Evolutionary conservation across 805 yeast genomes (phyloP).

Genomic region (Barnettozyma sp.): DNA sequence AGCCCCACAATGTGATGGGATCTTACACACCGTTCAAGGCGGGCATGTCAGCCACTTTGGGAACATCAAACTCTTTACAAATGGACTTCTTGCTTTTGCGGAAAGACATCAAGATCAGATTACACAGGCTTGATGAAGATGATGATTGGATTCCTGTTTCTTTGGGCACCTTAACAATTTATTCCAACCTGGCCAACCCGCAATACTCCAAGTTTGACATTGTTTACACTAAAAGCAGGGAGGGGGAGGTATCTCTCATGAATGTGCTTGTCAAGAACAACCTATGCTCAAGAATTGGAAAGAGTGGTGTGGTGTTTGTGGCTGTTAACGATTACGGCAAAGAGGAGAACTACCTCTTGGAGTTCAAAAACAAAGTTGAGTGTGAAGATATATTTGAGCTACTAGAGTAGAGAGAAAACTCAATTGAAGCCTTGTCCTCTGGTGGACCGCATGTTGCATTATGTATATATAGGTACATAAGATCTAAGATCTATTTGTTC

Average conservation of each 20-base stretch:
- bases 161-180: slow-evolving; percentile 18
- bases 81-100: slow-evolving; percentile 17
- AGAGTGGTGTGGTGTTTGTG: slow-evolving; percentile 19
- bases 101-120: slow-evolving; percentile 17
- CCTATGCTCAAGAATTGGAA: slow-evolving; percentile 19
- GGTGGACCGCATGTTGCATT: too few species aligned
- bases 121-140: slow-evolving; percentile 20
- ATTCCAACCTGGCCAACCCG: slow-evolving; percentile 18
- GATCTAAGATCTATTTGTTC: too few species aligned
- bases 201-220: slow-evolving; percentile 18
- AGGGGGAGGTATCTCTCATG: slow-evolving; percentile 4
- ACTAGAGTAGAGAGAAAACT: slow-evolving; percentile 5
- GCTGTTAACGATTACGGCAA: slow-evolving; percentile 17
- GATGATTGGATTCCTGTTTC: slow-evolving; percentile 25
- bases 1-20: too few species aligned
- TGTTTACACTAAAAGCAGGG: slow-evolving; percentile 5
- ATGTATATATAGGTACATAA: too few species aligned
- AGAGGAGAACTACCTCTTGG: slow-evolving; percentile 17
- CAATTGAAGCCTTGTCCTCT: too few species aligned
- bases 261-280: slow-evolving; percentile 14
- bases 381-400: slow-evolving; percentile 19
- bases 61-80: slow-evolving; percentile 5
- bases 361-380: slow-evolving; percentile 19
- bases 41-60: too few species aligned
- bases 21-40: too few species aligned